These are phyloP conservation scores for Vaccinium vitisidaea DNA, from an alignment of 148 eudicot species.

Conservation along the genomic window DNA sequence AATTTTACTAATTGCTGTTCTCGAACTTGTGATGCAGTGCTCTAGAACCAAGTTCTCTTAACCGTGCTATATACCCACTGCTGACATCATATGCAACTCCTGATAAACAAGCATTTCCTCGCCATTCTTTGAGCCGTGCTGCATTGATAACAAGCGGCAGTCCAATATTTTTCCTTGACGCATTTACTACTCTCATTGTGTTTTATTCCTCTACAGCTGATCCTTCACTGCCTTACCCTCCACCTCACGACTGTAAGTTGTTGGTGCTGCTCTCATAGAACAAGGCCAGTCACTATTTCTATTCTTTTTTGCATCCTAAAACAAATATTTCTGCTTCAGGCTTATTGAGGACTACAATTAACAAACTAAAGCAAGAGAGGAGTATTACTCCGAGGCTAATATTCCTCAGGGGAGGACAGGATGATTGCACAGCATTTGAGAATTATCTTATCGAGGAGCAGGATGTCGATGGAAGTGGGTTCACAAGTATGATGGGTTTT, in stretches of 20 bases:
- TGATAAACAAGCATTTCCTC: conserved; percentile 90
- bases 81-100: conserved; percentile 78
- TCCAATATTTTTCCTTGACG: conserved; percentile 96
- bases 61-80: conserved; percentile 87
- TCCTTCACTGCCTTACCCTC: conserved; percentile 85
- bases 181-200: conserved; percentile 84
- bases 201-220: conserved; percentile 92
- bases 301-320: background rate
- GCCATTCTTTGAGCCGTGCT: conserved; percentile 97
- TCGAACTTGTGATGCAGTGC: conserved; percentile 69
- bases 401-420: conserved; percentile 83
- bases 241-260: conserved; percentile 95
- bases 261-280: background rate
- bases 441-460: conserved; percentile 95
- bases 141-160: conserved; percentile 90
- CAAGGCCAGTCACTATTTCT: background rate
- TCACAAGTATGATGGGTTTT: conserved; percentile 82
- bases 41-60: conserved; percentile 89
- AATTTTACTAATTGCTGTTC: background rate
- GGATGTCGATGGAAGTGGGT: conserved; percentile 86
- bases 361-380: conserved; percentile 94
- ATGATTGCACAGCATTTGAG: conserved; percentile 85
- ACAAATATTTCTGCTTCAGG: conserved; percentile 41
- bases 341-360: conserved; percentile 65
- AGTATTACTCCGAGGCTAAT: conserved; percentile 86